phyloP scores from a whole-genome alignment of 345 rosid genomes.

The Euphorbia tirucalli region DNA sequence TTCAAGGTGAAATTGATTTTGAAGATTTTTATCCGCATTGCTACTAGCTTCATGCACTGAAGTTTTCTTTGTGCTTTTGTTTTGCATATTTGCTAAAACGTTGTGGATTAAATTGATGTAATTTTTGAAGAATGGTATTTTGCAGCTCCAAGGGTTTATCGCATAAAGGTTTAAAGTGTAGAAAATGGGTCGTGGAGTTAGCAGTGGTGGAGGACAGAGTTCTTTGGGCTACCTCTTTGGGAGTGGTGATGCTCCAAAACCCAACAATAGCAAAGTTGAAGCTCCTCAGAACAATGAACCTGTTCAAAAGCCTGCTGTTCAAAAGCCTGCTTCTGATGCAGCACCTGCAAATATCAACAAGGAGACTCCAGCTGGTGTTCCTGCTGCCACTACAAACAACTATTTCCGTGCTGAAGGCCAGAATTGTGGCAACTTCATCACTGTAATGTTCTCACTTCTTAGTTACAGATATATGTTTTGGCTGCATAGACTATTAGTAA shows the following conservation, averaged over 20 bases:
- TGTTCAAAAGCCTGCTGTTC: slow-evolving; percentile 31
- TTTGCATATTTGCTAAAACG: neutral
- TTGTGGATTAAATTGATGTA: neutral
- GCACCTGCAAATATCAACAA: slow-evolving; percentile 37
- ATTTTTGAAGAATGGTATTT: neutral
- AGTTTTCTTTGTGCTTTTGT: neutral
- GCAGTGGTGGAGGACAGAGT: slow-evolving; percentile 88
- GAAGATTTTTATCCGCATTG: neutral
- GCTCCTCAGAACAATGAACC: slow-evolving; percentile 35
- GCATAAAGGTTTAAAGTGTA: neutral
- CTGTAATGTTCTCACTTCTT: slow-evolving; percentile 30
- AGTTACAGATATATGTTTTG: neutral
- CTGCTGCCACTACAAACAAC: slow-evolving; percentile 53
- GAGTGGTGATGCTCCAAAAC: slow-evolving; percentile 58
- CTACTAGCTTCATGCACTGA: neutral
- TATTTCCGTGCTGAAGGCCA: slow-evolving; percentile 70
- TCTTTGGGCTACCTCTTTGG: slow-evolving; percentile 83
- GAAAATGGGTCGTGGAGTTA: slow-evolving; percentile 81
- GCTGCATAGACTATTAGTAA: too few species aligned
- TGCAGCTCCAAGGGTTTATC: slow-evolving; percentile 9
- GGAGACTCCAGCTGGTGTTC: slow-evolving; percentile 64
- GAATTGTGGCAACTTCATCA: slow-evolving; percentile 76
- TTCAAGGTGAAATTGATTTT: neutral
- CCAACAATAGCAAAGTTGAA: slow-evolving; percentile 25
- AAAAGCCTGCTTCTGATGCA: slow-evolving; percentile 26